Conservation (phyloP, 2,329 filamentous ascomycete genomes). For the Botrytis paeoniae region DNA sequence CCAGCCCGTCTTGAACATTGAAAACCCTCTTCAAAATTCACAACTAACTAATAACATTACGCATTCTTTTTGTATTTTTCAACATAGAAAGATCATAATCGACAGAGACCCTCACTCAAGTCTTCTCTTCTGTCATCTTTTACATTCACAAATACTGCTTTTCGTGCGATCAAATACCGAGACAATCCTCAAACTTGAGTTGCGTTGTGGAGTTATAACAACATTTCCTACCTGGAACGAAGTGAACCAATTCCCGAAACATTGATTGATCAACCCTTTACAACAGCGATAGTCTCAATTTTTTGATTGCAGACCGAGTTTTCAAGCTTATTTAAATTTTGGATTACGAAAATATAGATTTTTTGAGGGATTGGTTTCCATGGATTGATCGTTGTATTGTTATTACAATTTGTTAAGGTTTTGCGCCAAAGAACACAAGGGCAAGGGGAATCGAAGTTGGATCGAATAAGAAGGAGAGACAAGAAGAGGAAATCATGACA, state of each 20-base stretch:
- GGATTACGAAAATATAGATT: neutral
- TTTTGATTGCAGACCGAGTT: neutral
- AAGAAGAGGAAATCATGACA: constrained; percentile 30
- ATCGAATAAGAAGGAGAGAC: neutral
- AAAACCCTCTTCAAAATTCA: neutral
- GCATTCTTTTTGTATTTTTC: neutral
- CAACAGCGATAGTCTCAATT: neutral
- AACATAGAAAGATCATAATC: neutral
- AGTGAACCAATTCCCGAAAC: constrained; percentile 12
- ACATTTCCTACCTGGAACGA: neutral
- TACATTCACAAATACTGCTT: neutral
- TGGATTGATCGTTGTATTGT: neutral
- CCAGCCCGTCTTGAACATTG: constrained; percentile 6
- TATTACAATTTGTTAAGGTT: constrained; percentile 3
- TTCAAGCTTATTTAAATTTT: neutral
- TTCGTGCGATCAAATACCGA: neutral
- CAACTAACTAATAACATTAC: neutral
- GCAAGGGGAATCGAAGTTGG: neutral
- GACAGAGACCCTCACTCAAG: neutral
- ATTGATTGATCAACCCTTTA: constrained; percentile 3
- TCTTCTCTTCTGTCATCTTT: neutral
- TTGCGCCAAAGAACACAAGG: neutral
- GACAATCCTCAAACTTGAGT: constrained; percentile 12
- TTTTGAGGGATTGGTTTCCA: neutral
- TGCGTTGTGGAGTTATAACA: constrained; percentile 7